A percentile compares a stretch with the other conserved stretches of the same genome.
phyloP scores from a whole-genome alignment of 2,329 filamentous ascomycete species.

The Fusarium sulawesiense region DNA sequence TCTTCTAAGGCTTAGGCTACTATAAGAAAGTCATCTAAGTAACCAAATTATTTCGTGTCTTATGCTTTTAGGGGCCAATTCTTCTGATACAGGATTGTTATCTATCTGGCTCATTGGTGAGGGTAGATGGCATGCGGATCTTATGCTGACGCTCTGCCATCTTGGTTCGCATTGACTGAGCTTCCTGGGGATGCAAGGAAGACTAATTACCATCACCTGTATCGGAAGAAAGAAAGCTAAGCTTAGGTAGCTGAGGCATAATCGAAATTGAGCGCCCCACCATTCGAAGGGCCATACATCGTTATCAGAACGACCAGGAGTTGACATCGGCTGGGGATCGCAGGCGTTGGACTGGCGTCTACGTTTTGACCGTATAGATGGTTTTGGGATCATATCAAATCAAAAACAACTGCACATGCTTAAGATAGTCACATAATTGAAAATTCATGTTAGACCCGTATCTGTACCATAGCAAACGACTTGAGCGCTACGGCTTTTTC shows the following conservation, averaged over 20 bases:
- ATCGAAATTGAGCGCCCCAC: not conserved
- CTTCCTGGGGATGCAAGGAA: not conserved
- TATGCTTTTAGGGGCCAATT: not conserved
- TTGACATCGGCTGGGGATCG: not conserved
- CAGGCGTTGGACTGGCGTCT: not conserved
- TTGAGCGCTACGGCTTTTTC: constrained; percentile 70
- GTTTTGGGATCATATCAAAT: not conserved
- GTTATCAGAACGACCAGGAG: not conserved
- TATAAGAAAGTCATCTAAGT: too few relatives aligned
- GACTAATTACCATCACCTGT: not conserved
- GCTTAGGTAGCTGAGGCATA: not conserved
- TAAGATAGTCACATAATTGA: constrained; percentile 20
- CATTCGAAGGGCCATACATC: not conserved
- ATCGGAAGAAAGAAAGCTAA: not conserved
- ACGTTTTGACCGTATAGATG: not conserved
- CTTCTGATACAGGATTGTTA: too few relatives aligned
- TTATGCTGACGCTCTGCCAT: not conserved
- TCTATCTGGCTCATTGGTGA: not conserved
- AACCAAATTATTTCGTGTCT: not conserved
- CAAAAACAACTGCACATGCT: constrained; percentile 5
- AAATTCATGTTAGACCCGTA: constrained; percentile 69
- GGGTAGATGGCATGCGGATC: not conserved
- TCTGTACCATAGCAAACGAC: constrained; percentile 70
- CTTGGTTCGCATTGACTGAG: not conserved
- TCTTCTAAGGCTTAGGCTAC: not conserved